Base-by-base conservation (phyloP, 129 eudicot species). In the Silybum marianum region DNA sequence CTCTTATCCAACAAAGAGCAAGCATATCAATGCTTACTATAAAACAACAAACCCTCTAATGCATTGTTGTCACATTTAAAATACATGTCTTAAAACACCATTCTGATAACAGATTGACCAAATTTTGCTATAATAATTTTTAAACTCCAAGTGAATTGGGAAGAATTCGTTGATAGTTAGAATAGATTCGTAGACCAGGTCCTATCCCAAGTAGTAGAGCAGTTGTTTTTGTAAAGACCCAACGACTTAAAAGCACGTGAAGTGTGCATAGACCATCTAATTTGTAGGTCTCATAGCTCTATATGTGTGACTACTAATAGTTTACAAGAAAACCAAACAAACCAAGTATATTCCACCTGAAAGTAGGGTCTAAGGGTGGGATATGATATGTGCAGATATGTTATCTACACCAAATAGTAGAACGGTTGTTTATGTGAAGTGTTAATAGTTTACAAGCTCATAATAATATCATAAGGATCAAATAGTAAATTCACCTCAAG, bases 401-500 rank as follows among this genome's bases (percentile, higher is more conserved):
- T 18, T 18, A 22, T n/a, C 23, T 58, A 58, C 23, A 58, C 2
- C 66, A 58, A 18, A 58, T 1, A 9, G 23, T 58, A 58, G 66
- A n/a, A n/a, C 23, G 3, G 7, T n/a, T 58, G 66, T 58, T 58
- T 58, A 9, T 6, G 0, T 58, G 23, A 58, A 58, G 66, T n/a
- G 66, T 9, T 58, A 58, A n/a, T 58, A 58, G 66, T 58, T 58
- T 18, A 58, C 66, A 58, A 58, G 66, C 66, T 58, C 66, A 58
- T 58, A 8, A 18, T 18, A 58, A 58, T 18, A n/a, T 58, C 66
- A 18, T 54, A 7, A 58, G 23, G 10, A n/a, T 18, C 16, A n/a
- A 34, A 23, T 73, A 74, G 60, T 83, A 32, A 69, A 36, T 63
- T 83, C 79, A 83, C 86, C 86, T 83, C 79, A 83, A 28, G 75